Conservation (phyloP, 2,329 filamentous ascomycete species). For the Macroventuria anomochaeta region DNA sequence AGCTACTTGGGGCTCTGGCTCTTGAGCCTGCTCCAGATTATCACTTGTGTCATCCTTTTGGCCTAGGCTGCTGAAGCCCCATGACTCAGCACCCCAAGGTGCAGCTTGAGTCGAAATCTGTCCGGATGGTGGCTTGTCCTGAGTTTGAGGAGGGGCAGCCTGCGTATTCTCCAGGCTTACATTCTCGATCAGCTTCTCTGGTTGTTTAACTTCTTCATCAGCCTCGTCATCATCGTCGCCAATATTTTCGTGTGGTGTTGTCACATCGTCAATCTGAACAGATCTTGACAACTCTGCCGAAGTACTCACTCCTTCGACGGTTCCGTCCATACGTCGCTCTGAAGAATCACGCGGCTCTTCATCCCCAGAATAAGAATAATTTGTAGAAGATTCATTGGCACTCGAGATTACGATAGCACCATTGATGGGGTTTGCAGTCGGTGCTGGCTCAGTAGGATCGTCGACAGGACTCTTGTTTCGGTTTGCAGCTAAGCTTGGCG, state of each 20-base stretch:
- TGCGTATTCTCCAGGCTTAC: not conserved
- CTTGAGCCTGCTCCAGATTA: not conserved
- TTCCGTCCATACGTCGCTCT: not conserved
- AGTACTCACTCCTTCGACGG: too few relatives aligned
- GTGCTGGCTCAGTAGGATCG: not conserved
- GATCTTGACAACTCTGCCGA: not conserved
- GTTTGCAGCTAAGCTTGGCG: not conserved
- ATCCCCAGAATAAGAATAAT: slow-evolving; percentile 9
- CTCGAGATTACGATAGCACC: slow-evolving; percentile 18
- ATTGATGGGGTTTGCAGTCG: not conserved
- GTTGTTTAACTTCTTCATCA: not conserved
- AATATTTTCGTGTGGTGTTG: not conserved
- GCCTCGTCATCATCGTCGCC: too few relatives aligned
- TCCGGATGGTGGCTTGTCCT: slow-evolving; percentile 2
- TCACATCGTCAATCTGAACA: not conserved
- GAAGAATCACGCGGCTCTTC: not conserved
- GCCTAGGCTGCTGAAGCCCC: slow-evolving; percentile 10
- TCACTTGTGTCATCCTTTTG: not conserved
- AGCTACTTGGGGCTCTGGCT: not conserved
- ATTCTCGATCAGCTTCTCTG: not conserved
- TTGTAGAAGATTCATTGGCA: slow-evolving; percentile 8
- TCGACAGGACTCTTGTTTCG: not conserved
- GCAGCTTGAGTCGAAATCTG: not conserved
- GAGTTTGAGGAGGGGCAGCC: not conserved
- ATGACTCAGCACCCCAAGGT: slow-evolving; percentile 8